phyloP scores from a whole-genome alignment of 768 basidiomycete species.

The Coprinellus micaceus region DNA sequence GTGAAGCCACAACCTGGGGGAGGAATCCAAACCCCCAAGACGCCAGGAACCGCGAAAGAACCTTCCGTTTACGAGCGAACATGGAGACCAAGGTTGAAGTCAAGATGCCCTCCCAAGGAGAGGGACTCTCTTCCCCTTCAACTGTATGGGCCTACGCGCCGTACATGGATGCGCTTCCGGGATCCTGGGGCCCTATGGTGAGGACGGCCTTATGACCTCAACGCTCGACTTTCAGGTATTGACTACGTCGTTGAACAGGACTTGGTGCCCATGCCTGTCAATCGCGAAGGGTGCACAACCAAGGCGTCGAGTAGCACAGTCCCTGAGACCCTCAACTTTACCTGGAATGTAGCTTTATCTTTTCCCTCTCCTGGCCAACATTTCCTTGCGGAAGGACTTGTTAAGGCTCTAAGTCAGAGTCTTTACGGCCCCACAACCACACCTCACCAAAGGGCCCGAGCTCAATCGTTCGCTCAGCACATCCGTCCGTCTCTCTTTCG shows the following conservation, averaged over 20 bases:
- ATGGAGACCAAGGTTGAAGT: slow-evolving; percentile 5
- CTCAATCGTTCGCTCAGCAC: too few relatives aligned
- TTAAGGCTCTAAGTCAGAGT: too few relatives aligned
- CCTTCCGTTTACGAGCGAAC: neutral
- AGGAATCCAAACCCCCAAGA: slow-evolving; percentile 18
- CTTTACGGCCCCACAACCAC: too few relatives aligned
- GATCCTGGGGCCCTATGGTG: slow-evolving; percentile 28
- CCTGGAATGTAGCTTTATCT: too few relatives aligned
- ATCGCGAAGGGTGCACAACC: slow-evolving; percentile 23
- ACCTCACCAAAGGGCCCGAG: too few relatives aligned
- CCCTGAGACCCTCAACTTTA: too few relatives aligned
- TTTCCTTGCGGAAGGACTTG: too few relatives aligned
- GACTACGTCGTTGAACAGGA: slow-evolving; percentile 19
- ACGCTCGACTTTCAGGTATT: neutral
- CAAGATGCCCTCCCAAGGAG: slow-evolving; percentile 18
- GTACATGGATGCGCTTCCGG: too few relatives aligned
- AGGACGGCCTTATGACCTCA: neutral
- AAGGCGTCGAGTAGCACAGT: too few relatives aligned
- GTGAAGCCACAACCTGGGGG: too few relatives aligned
- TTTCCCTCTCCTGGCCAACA: too few relatives aligned
- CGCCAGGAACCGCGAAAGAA: neutral
- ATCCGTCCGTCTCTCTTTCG: neutral
- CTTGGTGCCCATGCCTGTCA: slow-evolving; percentile 27
- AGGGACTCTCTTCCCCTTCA: slow-evolving; percentile 28
- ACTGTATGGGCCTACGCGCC: slow-evolving; percentile 10